Conservation (phyloP, 306 rosid genomes). For the Carpinus fangiana region DNA sequence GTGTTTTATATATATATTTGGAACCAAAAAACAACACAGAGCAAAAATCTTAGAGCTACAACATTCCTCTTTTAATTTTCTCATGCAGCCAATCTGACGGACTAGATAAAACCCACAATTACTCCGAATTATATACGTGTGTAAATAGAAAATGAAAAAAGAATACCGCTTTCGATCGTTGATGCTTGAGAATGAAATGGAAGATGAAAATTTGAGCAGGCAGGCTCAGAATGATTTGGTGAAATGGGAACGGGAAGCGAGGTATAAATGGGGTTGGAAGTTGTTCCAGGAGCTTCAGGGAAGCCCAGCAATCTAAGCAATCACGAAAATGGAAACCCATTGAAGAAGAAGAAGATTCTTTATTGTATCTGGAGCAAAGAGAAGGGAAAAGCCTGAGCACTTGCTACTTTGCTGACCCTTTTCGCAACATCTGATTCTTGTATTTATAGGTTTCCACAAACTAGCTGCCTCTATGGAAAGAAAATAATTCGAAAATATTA, state of each 20-base stretch:
- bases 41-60: neutral
- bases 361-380: neutral
- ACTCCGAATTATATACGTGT: neutral
- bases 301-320: neutral
- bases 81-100: neutral
- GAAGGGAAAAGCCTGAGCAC: neutral
- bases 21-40: neutral
- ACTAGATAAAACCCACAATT: too few relatives aligned
- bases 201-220: too few relatives aligned
- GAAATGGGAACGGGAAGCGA: neutral
- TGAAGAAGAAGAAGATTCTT: neutral
- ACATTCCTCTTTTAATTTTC: neutral
- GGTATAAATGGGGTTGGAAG: neutral
- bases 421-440: neutral
- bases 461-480: neutral
- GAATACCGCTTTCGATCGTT: neutral
- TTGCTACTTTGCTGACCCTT: neutral
- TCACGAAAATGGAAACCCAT: neutral
- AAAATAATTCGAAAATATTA: neutral
- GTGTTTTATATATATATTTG: neutral
- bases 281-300: neutral
- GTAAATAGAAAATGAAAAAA: neutral
- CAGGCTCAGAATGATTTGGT: neutral
- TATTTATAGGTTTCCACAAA: neutral
- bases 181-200: neutral